Percentiles rank a stretch among this genome's conserved stretches.
These are phyloP conservation scores for Teratosphaeria pseudoeucalypti DNA, from an alignment of 2,329 filamentous ascomycete species.

Conservation along the genomic window DNA sequence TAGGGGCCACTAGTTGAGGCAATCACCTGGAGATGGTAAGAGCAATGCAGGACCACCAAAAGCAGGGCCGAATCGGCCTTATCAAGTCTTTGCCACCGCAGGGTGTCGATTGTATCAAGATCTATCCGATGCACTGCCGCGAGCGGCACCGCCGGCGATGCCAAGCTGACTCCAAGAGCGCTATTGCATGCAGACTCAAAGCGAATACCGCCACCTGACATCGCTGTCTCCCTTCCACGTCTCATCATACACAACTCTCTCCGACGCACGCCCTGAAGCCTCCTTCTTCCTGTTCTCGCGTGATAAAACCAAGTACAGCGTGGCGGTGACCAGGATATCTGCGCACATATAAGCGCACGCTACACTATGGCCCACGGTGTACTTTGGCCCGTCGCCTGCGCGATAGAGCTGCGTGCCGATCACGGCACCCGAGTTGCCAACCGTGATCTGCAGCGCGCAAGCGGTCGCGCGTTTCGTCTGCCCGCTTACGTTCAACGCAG, in stretches of 20 bases:
- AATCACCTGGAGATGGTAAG: no score
- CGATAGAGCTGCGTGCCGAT: constrained; percentile 44
- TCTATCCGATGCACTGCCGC: background rate
- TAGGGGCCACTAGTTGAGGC: no score
- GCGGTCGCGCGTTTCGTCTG: constrained; percentile 48
- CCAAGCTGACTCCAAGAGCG: background rate
- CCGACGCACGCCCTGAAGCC: constrained; percentile 32
- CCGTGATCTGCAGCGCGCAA: constrained; percentile 42
- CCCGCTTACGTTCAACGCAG: constrained; percentile 47
- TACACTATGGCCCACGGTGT: constrained; percentile 41
- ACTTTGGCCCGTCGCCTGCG: constrained; percentile 37
- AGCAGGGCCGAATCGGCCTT: background rate
- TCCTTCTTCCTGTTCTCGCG: constrained; percentile 49
- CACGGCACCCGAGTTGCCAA: constrained; percentile 43
- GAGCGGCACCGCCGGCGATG: background rate
- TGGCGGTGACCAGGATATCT: constrained; percentile 45
- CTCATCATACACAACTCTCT: background rate
- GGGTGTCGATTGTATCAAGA: background rate
- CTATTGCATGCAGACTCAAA: background rate
- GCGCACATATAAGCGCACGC: constrained; percentile 52
- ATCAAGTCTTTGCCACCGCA: background rate
- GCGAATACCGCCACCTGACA: constrained; percentile 51
- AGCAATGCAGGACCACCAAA: no score
- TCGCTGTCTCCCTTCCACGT: constrained; percentile 53
- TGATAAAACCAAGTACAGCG: constrained; percentile 45